A percentile compares a stretch with the other conserved stretches of the same genome.
phyloP scores from a whole-genome alignment of 768 basidiomycete genomes.

The Tylopilus intermedius region DNA sequence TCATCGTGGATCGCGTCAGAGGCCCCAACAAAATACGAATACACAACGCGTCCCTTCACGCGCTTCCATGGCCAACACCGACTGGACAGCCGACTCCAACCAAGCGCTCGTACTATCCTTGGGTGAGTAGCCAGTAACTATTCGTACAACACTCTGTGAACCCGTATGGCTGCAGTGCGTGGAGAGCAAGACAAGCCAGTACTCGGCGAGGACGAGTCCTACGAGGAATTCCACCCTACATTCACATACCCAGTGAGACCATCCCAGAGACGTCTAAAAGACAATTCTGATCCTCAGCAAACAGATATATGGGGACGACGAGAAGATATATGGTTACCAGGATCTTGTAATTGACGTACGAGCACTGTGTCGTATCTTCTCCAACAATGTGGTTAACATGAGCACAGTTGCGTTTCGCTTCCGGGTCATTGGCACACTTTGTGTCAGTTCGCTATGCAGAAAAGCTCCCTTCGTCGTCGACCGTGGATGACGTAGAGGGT shows the following conservation, averaged over 20 bases:
- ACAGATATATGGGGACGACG: constrained; percentile 92
- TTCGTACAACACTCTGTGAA: constrained; percentile 1
- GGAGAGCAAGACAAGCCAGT: constrained; percentile 59
- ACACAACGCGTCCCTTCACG: constrained; percentile 25
- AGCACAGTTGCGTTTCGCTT: constrained; percentile 73
- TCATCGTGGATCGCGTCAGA: constrained; percentile 18
- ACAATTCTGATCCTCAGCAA: constrained; percentile 2
- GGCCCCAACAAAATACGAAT: constrained; percentile 15
- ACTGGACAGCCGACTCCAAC: constrained; percentile 80
- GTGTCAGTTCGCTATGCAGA: constrained; percentile 64
- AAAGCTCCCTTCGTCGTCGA: constrained; percentile 58
- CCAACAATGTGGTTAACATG: constrained; percentile 1
- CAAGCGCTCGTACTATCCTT: constrained; percentile 71
- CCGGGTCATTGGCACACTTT: constrained; percentile 78
- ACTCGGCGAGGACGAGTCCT: constrained; percentile 53
- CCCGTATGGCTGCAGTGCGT: constrained; percentile 46
- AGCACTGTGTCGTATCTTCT: constrained; percentile 4
- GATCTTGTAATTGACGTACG: constrained; percentile 79
- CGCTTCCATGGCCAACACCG: constrained; percentile 26
- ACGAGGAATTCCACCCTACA: constrained; percentile 69
- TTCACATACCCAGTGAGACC: constrained; percentile 91
- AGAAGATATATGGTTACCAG: constrained; percentile 92
- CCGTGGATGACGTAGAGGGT: constrained; percentile 84
- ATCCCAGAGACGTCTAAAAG: background rate
- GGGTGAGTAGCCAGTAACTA: constrained; percentile 39